phyloP scores from a whole-genome alignment of 2,329 filamentous ascomycete species.

The Atkinsonella hypoxylon region DNA sequence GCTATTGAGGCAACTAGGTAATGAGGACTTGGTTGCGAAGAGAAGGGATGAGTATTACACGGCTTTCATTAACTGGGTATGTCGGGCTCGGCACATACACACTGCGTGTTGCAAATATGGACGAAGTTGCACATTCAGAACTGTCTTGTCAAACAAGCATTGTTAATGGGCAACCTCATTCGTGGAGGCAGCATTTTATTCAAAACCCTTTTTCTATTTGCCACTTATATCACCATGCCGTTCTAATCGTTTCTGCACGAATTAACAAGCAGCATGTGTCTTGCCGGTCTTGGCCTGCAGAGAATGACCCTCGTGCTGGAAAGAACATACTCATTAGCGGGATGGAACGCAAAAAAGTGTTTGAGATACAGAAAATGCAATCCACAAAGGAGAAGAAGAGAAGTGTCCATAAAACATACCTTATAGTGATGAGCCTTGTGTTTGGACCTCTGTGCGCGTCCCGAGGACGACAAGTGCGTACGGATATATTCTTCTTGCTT shows the following conservation, averaged over 20 bases:
- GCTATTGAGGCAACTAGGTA: constrained; percentile 37
- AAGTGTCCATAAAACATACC: constrained; percentile 23
- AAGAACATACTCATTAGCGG: constrained; percentile 6
- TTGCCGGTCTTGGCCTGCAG: constrained; percentile 85
- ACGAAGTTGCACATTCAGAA: no score
- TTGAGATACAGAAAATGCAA: constrained; percentile 4
- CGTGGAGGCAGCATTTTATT: no score
- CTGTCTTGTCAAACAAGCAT: no score
- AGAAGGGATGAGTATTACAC: background rate
- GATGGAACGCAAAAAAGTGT: background rate
- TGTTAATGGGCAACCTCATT: no score
- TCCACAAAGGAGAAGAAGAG: no score
- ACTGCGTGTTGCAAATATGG: background rate
- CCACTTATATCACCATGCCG: no score
- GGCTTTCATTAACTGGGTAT: no score
- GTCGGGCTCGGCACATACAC: no score
- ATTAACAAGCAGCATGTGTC: constrained; percentile 71
- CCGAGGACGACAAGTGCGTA: constrained; percentile 39
- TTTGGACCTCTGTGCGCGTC: constrained; percentile 40
- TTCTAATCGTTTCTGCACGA: background rate
- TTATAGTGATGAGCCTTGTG: constrained; percentile 29
- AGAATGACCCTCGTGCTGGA: constrained; percentile 70
- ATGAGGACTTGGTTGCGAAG: background rate
- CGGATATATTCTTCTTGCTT: constrained; percentile 56
- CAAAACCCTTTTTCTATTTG: no score